Evolutionary conservation across 805 yeast genomes (phyloP), one percentile per base, ranked within the genome.

Genomic region (Lachancea mirantina): DNA sequence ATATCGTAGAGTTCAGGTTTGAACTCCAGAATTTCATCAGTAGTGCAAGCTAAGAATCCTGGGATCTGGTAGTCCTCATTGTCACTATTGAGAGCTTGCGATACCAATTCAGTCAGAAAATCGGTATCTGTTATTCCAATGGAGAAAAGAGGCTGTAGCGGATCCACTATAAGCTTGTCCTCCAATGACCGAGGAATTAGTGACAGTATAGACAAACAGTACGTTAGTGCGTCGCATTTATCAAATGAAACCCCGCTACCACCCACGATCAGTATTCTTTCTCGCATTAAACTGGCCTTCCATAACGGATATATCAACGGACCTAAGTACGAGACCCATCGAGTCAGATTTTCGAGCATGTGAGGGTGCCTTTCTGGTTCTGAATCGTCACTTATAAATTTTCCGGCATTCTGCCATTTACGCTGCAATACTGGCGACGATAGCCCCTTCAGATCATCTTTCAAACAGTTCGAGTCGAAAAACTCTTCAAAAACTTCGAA

Each of bases 251-350:
- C 50, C 1, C 52, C 55, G 9, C 45, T 24, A 6, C 54, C 46
- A 16, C 45, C 51, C 21, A 57, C 19, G 9, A 58, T 48, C 9
- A 58, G 23, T 11, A 58, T 36, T 26, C 53, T 46, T 28, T 52
- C 53, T 19, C 43, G 42, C 4, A 51, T 28, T 4, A 57, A 30
- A 13, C 52, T 42, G 14, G 54, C 37, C 35, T 52, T 54, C 64
- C 64, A 57, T 10, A 59, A 26, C 5, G 61, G 50, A 25, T 53
- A 50, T 4, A 57, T 39, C 13, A 55, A 42, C 8, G 62, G 59
- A 2, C 62, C 64, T n/a, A 59, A 28, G 19, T 34, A 38, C 22
- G 45, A 40, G 5, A 47, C 27, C 58, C 58, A 54, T 27, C 36
- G 46, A 5, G 50, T 49, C 13, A 46, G 34, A 23, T 42, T 35